These are phyloP conservation scores for Prosopis cineraria DNA, from an alignment of 306 rosid genomes.

Conservation along the genomic window DNA sequence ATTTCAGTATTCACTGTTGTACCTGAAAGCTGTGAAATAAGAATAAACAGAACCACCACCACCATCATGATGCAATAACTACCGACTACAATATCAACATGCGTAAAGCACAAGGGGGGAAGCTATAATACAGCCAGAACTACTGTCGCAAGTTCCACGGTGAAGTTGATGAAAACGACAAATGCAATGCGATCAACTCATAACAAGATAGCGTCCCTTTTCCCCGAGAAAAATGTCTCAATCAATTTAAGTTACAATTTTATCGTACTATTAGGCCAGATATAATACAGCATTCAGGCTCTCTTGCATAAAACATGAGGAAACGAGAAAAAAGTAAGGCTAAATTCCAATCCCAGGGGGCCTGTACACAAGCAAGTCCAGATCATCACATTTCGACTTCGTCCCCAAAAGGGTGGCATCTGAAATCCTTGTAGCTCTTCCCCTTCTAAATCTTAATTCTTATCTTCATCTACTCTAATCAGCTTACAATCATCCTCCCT, in stretches of 20 bases:
- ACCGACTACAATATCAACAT: neutral
- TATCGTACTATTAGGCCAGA: neutral
- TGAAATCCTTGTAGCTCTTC: neutral
- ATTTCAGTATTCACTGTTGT: conserved; percentile 9
- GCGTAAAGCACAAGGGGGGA: neutral
- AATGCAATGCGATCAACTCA: neutral
- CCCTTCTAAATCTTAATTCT: neutral
- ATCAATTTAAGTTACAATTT: neutral
- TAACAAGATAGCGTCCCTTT: neutral
- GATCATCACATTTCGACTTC: neutral
- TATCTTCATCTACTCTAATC: neutral
- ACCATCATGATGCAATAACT: neutral
- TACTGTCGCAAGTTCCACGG: neutral
- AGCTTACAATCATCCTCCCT: neutral
- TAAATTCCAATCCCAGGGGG: neutral
- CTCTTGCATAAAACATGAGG: conserved; percentile 19
- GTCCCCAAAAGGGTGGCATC: neutral
- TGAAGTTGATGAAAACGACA: neutral
- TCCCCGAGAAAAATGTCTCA: neutral
- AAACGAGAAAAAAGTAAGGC: conserved; percentile 17
- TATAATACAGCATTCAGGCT: conserved; percentile 20
- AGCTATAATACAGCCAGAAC: neutral
- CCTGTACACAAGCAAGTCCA: neutral
- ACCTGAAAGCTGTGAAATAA: neutral
- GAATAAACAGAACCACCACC: neutral